These are phyloP conservation scores for Dissophora ornata DNA, from an alignment of 192 early-diverging fungal species.

Conservation along the genomic window DNA sequence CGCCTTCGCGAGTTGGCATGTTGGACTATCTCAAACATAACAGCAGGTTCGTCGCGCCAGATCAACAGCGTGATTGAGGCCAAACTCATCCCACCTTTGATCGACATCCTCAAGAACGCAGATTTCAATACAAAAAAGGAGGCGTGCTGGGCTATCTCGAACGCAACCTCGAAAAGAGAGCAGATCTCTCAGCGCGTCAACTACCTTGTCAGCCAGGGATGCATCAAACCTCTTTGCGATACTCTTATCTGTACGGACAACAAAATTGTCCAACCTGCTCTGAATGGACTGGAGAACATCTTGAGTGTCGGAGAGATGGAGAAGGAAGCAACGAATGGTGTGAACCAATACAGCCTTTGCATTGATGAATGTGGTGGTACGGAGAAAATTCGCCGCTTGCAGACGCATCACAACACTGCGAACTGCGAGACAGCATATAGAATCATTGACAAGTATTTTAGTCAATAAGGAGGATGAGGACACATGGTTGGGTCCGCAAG, in stretches of 20 bases:
- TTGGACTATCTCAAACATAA: constrained; percentile 99
- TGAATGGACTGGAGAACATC: constrained; percentile 98
- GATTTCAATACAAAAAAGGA: constrained; percentile 99
- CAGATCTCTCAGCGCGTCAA: constrained; percentile 92
- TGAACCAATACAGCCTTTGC: constrained; percentile 89
- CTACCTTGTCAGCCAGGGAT: constrained; percentile 91
- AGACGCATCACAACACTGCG: constrained; percentile 94
- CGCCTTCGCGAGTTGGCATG: constrained; percentile 98
- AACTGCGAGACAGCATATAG: constrained; percentile 96
- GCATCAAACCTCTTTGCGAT: constrained; percentile 96
- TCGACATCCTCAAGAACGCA: constrained; percentile 84
- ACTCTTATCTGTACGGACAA: constrained; percentile 90
- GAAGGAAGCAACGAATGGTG: constrained; percentile 66
- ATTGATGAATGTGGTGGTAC: constrained; percentile 96
- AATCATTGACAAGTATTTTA: constrained; percentile 98
- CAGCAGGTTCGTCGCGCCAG: constrained; percentile 92
- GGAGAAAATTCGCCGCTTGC: constrained; percentile 94
- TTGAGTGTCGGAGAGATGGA: constrained; percentile 95
- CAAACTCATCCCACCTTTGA: constrained; percentile 92
- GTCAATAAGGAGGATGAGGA: constrained; percentile 86
- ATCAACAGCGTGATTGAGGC: constrained; percentile 97
- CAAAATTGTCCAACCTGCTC: constrained; percentile 96
- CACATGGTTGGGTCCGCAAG: constrained; percentile 73
- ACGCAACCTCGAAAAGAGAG: constrained; percentile 93
- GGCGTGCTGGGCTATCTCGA: constrained; percentile 99